These are phyloP conservation scores for Peronospora belbahrii DNA, from an alignment of 352 stramenopile species.

Conservation along the genomic window DNA sequence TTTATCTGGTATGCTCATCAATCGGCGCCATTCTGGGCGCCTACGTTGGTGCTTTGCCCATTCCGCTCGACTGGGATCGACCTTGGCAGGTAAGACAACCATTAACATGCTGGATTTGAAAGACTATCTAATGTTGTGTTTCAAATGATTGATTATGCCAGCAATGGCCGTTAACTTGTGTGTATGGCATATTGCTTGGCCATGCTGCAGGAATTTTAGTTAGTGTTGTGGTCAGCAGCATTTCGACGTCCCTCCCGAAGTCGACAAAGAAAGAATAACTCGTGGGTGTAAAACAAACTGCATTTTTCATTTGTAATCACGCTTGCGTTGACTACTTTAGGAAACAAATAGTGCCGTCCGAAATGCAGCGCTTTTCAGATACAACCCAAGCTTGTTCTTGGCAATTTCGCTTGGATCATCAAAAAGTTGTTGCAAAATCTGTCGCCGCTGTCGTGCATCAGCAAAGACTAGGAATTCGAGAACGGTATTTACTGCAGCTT, in stretches of 20 bases:
- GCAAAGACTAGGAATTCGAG: slow-evolving; percentile 66
- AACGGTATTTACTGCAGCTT: slow-evolving; percentile 52
- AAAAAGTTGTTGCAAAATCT: slow-evolving; percentile 61
- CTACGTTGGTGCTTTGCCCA: slow-evolving; percentile 69
- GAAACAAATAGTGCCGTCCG: slow-evolving; percentile 33
- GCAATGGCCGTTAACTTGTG: slow-evolving; percentile 84
- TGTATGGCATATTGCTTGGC: slow-evolving; percentile 57
- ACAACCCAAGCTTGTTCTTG: slow-evolving; percentile 64
- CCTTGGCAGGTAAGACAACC: slow-evolving; percentile 65
- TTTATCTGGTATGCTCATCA: slow-evolving; percentile 41
- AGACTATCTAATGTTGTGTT: neutral
- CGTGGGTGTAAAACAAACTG: neutral
- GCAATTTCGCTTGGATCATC: slow-evolving; percentile 66
- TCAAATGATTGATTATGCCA: slow-evolving; percentile 11
- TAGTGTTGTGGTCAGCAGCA: slow-evolving; percentile 11
- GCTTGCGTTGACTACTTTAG: slow-evolving; percentile 9
- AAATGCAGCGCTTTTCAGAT: slow-evolving; percentile 65
- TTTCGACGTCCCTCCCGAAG: slow-evolving; percentile 9
- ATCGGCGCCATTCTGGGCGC: slow-evolving; percentile 55
- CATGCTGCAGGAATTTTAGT: slow-evolving; percentile 35
- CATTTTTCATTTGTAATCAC: slow-evolving; percentile 4
- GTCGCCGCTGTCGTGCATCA: slow-evolving; percentile 30
- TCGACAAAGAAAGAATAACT: slow-evolving; percentile 20
- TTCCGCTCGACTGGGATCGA: slow-evolving; percentile 83
- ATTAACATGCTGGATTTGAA: neutral